A percentile compares a stretch with the other conserved stretches of the same genome.
Conservation (phyloP, 2,329 filamentous ascomycete genomes). For the Purpureocillium takamizusanense region DNA sequence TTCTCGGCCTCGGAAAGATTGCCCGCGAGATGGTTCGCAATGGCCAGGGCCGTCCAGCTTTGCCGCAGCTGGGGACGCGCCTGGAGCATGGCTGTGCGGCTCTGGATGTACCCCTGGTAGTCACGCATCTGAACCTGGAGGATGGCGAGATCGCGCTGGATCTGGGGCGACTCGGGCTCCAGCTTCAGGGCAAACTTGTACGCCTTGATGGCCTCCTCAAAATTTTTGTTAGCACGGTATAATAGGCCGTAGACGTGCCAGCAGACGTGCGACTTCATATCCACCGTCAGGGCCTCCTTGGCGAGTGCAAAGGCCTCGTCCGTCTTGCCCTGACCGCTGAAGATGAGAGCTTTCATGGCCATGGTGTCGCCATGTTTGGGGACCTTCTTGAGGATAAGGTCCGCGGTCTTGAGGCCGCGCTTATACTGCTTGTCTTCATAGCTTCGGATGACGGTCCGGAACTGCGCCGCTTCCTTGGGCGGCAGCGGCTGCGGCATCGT, state of each 20-base stretch:
- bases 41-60: conserved; percentile 96
- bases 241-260: conserved; percentile 98
- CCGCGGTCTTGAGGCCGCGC: conserved; percentile 82
- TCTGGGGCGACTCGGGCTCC: conserved; percentile 90
- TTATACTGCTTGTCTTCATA: conserved; percentile 99
- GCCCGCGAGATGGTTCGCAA: conserved; percentile 85
- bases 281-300: conserved; percentile 84
- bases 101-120: conserved; percentile 87
- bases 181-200: conserved; percentile 92
- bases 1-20: conserved; percentile 82
- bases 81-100: conserved; percentile 79
- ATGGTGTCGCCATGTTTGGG: conserved; percentile 96
- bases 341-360: conserved; percentile 97
- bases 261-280: conserved; percentile 99
- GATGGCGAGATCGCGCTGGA: conserved; percentile 85
- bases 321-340: conserved; percentile 84
- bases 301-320: conserved; percentile 91
- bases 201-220: conserved; percentile 97
- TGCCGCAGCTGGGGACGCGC: conserved; percentile 72
- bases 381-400: conserved; percentile 91
- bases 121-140: conserved; percentile 96
- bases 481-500: conserved; percentile 64
- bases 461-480: conserved; percentile 88
- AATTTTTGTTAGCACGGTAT: conserved; percentile 92
- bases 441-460: conserved; percentile 86